Conservation (phyloP, 257 asterid species). For the Solanum pimpinellifolium region DNA sequence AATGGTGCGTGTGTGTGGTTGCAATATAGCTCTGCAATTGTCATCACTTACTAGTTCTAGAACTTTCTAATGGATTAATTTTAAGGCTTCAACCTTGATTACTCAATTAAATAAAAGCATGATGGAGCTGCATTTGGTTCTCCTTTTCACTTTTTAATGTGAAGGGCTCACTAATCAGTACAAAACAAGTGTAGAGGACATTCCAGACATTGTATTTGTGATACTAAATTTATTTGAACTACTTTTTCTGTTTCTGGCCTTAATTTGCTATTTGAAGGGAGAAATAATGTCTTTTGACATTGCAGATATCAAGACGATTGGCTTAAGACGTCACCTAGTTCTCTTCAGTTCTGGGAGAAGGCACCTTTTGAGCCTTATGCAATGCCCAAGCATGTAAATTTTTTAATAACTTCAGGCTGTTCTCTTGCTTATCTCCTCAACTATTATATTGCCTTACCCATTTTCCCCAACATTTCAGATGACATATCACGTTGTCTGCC, state of each 20-base stretch:
- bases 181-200: background rate
- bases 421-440: background rate
- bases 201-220: background rate
- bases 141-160: background rate
- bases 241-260: background rate
- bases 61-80: background rate
- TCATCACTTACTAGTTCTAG: background rate
- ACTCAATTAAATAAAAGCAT: background rate
- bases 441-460: background rate
- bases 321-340: slow-evolving; percentile 87
- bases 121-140: background rate
- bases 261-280: background rate
- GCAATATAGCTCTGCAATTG: background rate
- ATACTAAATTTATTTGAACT: background rate
- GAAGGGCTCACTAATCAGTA: background rate
- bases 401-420: background rate
- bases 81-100: background rate
- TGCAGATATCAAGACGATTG: slow-evolving; percentile 97
- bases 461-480: slow-evolving; percentile 36
- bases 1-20: background rate
- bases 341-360: slow-evolving; percentile 91
- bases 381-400: slow-evolving; percentile 72
- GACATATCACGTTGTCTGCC: slow-evolving; percentile 91
- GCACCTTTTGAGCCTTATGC: slow-evolving; percentile 99
- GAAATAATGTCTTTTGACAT: slow-evolving; percentile 11